Base-by-base conservation (phyloP, 257 asterid species). In the Prunella vulgaris region DNA sequence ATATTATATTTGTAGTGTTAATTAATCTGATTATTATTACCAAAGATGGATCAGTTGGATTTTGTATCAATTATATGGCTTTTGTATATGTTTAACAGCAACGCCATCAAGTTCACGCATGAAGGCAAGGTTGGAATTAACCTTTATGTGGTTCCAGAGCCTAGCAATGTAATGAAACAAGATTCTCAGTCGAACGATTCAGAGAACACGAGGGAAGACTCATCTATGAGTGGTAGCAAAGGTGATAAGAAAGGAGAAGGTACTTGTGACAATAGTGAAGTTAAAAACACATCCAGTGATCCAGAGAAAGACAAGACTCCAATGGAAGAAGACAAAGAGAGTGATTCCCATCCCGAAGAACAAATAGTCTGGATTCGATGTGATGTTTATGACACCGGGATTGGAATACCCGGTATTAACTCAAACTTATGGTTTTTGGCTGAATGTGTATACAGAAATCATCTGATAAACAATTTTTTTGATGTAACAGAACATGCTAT, bases 51-150 rank as follows among this genome's bases (percentile, higher is more conserved):
- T 25, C 18, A 42, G 44, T 18, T 64, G 28, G 27, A 25, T 63
- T 60, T 60, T 32, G 62, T 61, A 22, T 61, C 5, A n/a, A 10
- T 32, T 37, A 63, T 72, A 3, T 10, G 5, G 14, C 6, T 48
- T 61, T 66, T 62, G 0, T 27, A 4, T 7, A 37, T 61, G 64
- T 70, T 21, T 46, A 69, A 35, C 42, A 92, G 98, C 90, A 92
- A 92, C 64, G 92, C 98, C 51, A 77, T 92, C 82, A 92, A 92
- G 81, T 92, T 92, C 77, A 92, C 98, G 46, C 98, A 87, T 21
- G 92, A 89, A 74, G 98, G 98, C 44, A 87, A 82, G 77, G 98
- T 92, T 64, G 94, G 94, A 60, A 84, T 92, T 76, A 87, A 83
- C 77, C 88, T 92, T n/a, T 87, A 84, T 54, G 88, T 89, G 74